phyloP scores from a whole-genome alignment of 1,139 yeast species.

The Nadsonia commutata region DNA sequence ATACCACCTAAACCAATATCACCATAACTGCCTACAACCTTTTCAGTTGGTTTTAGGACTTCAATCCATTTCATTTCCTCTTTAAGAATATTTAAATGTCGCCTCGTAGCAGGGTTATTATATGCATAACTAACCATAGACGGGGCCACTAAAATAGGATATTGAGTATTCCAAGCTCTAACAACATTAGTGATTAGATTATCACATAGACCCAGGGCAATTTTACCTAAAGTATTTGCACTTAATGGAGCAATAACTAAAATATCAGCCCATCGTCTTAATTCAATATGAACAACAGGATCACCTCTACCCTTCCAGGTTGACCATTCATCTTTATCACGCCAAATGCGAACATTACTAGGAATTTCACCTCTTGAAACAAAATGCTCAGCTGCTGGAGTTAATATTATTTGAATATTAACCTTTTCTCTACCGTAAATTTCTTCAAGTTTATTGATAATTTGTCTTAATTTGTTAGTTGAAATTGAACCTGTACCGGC shows the following conservation, averaged over 20 bases:
- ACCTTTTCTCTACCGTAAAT: constrained; percentile 63
- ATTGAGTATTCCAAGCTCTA: constrained; percentile 84
- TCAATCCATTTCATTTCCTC: constrained; percentile 92
- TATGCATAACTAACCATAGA: constrained; percentile 90
- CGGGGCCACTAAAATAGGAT: constrained; percentile 80
- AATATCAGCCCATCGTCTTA: constrained; percentile 92
- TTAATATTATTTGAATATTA: constrained; percentile 66
- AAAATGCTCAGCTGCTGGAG: constrained; percentile 73
- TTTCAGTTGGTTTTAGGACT: constrained; percentile 78
- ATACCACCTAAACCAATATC: constrained; percentile 96
- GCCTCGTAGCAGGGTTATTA: constrained; percentile 72
- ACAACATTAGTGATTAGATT: constrained; percentile 75
- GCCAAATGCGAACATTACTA: constrained; percentile 61
- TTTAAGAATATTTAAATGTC: constrained; percentile 57
- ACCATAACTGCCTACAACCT: constrained; percentile 83
- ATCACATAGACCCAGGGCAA: constrained; percentile 81
- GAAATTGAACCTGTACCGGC: constrained; percentile 89
- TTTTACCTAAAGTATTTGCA: constrained; percentile 82
- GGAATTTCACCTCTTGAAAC: constrained; percentile 45
- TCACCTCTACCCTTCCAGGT: constrained; percentile 77
- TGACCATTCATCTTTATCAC: constrained; percentile 83
- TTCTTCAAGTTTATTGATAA: constrained; percentile 63
- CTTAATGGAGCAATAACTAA: constrained; percentile 78
- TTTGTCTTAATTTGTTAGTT: constrained; percentile 57
- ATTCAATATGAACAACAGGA: constrained; percentile 84